phyloP scores from a whole-genome alignment of 1,139 yeast genomes.

The Diutina ranongensis region DNA sequence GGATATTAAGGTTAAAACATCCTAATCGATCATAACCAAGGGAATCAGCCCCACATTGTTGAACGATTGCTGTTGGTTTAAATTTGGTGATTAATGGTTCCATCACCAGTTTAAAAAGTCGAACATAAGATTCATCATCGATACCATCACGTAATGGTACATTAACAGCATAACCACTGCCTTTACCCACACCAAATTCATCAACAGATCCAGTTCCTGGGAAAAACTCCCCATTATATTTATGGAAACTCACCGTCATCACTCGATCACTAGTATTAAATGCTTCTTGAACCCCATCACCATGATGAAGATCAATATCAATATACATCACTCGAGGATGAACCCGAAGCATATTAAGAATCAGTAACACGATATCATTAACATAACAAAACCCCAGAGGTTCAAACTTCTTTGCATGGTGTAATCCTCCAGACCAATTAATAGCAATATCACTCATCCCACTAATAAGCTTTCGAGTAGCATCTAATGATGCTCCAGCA shows the following conservation, averaged over 20 bases:
- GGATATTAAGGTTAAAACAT: conserved; percentile 80
- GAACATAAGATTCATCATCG: conserved; percentile 80
- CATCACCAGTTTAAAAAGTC: conserved; percentile 69
- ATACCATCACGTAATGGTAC: conserved; percentile 95
- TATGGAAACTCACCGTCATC: conserved; percentile 91
- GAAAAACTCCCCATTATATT: conserved; percentile 89
- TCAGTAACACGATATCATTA: conserved; percentile 86
- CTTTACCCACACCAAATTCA: conserved; percentile 80
- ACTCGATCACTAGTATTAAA: conserved; percentile 92
- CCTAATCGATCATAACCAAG: conserved; percentile 89
- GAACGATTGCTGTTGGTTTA: conserved; percentile 87
- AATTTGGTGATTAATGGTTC: conserved; percentile 75
- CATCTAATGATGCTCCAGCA: conserved; percentile 91
- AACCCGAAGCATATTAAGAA: conserved; percentile 67
- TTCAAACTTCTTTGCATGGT: conserved; percentile 90
- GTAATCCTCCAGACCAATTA: conserved; percentile 95
- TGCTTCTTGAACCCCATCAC: conserved; percentile 98
- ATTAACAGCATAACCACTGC: conserved; percentile 77
- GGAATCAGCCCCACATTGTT: conserved; percentile 97
- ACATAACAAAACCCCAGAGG: conserved; percentile 95
- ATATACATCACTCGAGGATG: conserved; percentile 89
- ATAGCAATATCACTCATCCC: conserved; percentile 92
- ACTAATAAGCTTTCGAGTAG: conserved; percentile 70
- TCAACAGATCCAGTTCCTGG: conserved; percentile 92
- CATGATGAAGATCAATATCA: conserved; percentile 94